A percentile compares a stretch with the other conserved stretches of the same genome.
Conservation (phyloP, 768 basidiomycete genomes). For the Clavaria fumosa region DNA sequence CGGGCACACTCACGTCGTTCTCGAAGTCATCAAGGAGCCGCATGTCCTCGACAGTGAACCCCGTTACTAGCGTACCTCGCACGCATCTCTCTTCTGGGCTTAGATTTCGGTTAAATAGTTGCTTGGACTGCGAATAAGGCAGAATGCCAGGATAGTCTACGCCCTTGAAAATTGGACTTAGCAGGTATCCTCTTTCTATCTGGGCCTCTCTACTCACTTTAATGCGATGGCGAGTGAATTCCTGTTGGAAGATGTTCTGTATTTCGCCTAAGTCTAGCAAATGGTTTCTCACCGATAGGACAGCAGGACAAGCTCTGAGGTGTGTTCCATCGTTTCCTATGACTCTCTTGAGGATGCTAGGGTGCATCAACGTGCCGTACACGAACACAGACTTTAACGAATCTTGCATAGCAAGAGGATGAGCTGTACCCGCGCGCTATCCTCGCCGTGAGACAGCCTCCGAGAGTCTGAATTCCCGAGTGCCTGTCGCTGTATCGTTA, state of each 20-base stretch:
- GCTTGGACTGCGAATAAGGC: constrained; percentile 33
- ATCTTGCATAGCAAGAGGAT: too few species aligned
- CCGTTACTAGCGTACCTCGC: constrained; percentile 63
- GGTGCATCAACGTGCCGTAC: constrained; percentile 87
- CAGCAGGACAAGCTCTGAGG: constrained; percentile 55
- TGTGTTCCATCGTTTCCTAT: constrained; percentile 50
- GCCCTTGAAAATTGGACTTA: constrained; percentile 20
- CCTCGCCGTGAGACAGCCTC: too few species aligned
- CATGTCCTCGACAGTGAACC: constrained; percentile 52
- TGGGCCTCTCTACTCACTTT: constrained; percentile 25
- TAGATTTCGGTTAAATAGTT: constrained; percentile 36
- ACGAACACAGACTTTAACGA: too few species aligned
- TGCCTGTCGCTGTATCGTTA: too few species aligned
- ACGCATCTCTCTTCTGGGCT: constrained; percentile 49
- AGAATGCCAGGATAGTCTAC: constrained; percentile 80
- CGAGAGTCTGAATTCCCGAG: too few species aligned
- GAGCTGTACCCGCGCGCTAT: too few species aligned
- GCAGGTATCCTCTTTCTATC: neutral
- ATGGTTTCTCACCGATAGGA: constrained; percentile 42
- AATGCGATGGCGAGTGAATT: constrained; percentile 70
- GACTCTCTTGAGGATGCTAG: constrained; percentile 63
- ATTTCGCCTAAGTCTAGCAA: constrained; percentile 4
- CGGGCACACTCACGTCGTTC: constrained; percentile 37
- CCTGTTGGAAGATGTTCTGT: constrained; percentile 23
- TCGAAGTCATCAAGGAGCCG: constrained; percentile 68